Evolutionary conservation across 768 basidiomycete species (phyloP), one percentile per base, ranked within the genome.

Genomic region (Leccinum disarticulatum): DNA sequence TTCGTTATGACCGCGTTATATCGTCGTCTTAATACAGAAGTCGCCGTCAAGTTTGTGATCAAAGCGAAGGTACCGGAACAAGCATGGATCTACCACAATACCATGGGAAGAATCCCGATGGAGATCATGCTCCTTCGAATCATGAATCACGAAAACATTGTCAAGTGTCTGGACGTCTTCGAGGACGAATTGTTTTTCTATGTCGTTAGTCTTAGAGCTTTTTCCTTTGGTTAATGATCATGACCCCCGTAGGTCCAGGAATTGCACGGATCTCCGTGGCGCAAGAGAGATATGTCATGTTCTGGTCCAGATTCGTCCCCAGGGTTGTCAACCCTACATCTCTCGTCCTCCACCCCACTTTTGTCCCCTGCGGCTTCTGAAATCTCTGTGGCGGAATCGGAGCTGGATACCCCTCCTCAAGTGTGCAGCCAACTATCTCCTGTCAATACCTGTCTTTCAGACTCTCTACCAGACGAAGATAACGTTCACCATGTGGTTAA

Each of bases 21-120:
- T 69, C 84, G 83, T 14, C 66, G 63, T 31, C 79, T 82, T 50
- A 79, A 80, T 0, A 73, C 77, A 58, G 90, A 94, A 70, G 94
- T 95, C 55, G 95, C 95, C 0, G 90, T 97, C 74, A 98, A 98
- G 76, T 97, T 98, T 73, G 94, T 98, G 69, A 84, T 90, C 77
- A 95, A 93, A 73, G 81, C 78, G 54, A 82, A 85, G 61, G 80
- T 87, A 1, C 83, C 83, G 0, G 80, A 80, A 17, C 79, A 81
- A 59, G 74, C 73, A 6, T 74, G 77, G 79, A 79, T 87, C 75
- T 74, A 86, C 54, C 85, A 91, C 70, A 79, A 85, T 53, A 70
- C 74, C 22, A 73, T 82, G 54, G 85, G 88, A 27, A 80, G 78
- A 57, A 74, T 96, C 28, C 95, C 95, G 6, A 84, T 87, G 33